These are phyloP conservation scores for Jackrogersella minutella DNA, from an alignment of 495 filamentous ascomycete genomes.

Conservation along the genomic window DNA sequence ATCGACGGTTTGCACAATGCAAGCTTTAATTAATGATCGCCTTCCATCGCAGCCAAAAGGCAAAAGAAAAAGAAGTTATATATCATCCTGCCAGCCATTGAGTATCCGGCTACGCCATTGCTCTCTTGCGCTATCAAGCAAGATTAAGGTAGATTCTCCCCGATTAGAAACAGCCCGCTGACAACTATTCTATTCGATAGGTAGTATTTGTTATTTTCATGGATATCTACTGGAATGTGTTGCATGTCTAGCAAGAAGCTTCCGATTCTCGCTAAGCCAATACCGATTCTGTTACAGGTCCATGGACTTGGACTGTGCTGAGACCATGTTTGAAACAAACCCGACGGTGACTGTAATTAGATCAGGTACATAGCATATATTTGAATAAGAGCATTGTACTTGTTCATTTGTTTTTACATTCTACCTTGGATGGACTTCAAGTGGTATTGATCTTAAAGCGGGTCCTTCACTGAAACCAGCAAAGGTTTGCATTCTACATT, in stretches of 20 bases:
- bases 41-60: slow-evolving; percentile 9
- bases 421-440: not conserved
- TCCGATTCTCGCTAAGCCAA: not conserved
- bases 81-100: slow-evolving; percentile 1
- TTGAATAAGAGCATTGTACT: not conserved
- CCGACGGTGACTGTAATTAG: slow-evolving; percentile 1
- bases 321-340: no score
- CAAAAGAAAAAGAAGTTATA: no score
- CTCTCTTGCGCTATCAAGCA: slow-evolving; percentile 7
- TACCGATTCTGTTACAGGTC: not conserved
- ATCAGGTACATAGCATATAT: slow-evolving; percentile 19
- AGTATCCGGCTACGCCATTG: not conserved
- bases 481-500: slow-evolving; percentile 13
- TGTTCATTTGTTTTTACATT: not conserved
- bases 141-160: slow-evolving; percentile 28
- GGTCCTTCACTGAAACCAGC: slow-evolving; percentile 29
- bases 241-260: not conserved
- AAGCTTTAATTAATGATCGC: slow-evolving; percentile 18
- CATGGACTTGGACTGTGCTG: no score
- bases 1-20: slow-evolving; percentile 27
- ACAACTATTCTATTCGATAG: slow-evolving; percentile 22
- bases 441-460: slow-evolving; percentile 3
- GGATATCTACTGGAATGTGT: slow-evolving; percentile 21
- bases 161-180: slow-evolving; percentile 9
- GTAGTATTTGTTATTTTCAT: slow-evolving; percentile 15